Percentiles rank a stretch among this genome's conserved stretches.
These are phyloP conservation scores for Rickenella mellea DNA, from an alignment of 768 basidiomycete genomes.

Conservation along the genomic window DNA sequence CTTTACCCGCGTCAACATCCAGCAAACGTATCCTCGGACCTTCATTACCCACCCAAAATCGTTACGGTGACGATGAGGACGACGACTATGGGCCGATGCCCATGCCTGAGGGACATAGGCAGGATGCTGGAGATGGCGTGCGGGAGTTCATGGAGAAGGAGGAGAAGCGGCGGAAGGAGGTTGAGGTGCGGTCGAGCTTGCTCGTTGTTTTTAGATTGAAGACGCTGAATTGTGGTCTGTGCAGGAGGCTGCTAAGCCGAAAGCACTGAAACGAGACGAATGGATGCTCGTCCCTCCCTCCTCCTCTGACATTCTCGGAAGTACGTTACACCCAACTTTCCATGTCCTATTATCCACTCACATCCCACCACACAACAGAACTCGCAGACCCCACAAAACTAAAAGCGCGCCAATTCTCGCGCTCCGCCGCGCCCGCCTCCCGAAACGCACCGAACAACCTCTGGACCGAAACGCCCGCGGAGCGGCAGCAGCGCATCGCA, in stretches of 20 bases:
- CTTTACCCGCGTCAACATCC: slow-evolving; percentile 4
- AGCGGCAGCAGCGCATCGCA: slow-evolving; percentile 81
- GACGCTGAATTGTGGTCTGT: background rate
- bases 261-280: slow-evolving; percentile 75
- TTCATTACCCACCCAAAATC: slow-evolving; percentile 30
- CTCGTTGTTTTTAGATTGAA: background rate
- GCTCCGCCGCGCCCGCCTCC: slow-evolving; percentile 27
- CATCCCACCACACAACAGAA: slow-evolving; percentile 26
- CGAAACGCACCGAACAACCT: slow-evolving; percentile 45
- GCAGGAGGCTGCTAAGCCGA: slow-evolving; percentile 71
- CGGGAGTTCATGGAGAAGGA: slow-evolving; percentile 81
- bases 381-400: slow-evolving; percentile 79
- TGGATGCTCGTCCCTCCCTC: slow-evolving; percentile 98
- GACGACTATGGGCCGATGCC: slow-evolving; percentile 84
- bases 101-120: slow-evolving; percentile 34
- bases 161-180: slow-evolving; percentile 59
- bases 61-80: slow-evolving; percentile 46
- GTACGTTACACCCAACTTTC: slow-evolving; percentile 35
- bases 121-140: slow-evolving; percentile 52
- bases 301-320: slow-evolving; percentile 65
- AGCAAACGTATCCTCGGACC: slow-evolving; percentile 41
- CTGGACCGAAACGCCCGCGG: slow-evolving; percentile 97
- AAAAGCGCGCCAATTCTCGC: slow-evolving; percentile 73
- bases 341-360: background rate
- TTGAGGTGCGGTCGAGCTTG: slow-evolving; percentile 37